A percentile compares a stretch with the other conserved stretches of the same genome.
These are phyloP conservation scores for Hypoxylon crocopeplum DNA, from an alignment of 495 filamentous ascomycete species.

Conservation along the genomic window DNA sequence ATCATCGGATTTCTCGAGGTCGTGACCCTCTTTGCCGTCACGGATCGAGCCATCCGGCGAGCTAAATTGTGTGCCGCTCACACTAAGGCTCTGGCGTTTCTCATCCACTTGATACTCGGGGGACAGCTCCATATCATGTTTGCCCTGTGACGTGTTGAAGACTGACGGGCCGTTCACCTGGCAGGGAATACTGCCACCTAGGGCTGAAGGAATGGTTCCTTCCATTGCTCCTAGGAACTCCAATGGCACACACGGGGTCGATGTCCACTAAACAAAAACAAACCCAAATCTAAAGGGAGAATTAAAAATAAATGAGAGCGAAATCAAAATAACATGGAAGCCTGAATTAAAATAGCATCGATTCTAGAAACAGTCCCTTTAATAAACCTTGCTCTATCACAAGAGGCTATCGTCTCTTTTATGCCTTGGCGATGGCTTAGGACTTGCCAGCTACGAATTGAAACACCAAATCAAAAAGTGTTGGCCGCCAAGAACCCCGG, in stretches of 20 bases:
- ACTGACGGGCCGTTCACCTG: not conserved
- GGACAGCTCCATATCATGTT: not conserved
- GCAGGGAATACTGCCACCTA: not conserved
- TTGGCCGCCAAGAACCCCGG: constrained; percentile 19
- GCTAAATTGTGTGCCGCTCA: constrained; percentile 13
- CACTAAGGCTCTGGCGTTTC: constrained; percentile 8
- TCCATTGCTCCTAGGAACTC: constrained; percentile 4
- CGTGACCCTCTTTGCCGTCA: constrained; percentile 20
- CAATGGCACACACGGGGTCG: not conserved
- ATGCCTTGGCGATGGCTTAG: not conserved
- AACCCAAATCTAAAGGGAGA: not conserved
- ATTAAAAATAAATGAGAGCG: not conserved
- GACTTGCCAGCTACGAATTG: not conserved
- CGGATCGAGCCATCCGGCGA: constrained; percentile 22
- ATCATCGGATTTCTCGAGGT: constrained; percentile 3
- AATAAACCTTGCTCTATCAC: not conserved
- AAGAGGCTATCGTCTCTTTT: not conserved
- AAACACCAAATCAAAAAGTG: constrained; percentile 11
- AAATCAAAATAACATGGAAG: not conserved
- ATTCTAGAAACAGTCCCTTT: not conserved
- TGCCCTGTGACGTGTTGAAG: not conserved
- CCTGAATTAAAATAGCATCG: not conserved
- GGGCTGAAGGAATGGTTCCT: not conserved
- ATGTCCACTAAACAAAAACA: too few relatives aligned
- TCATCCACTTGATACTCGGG: constrained; percentile 1